Evolutionary conservation across 257 asterid genomes (phyloP), one percentile per base, ranked within the genome.

Genomic region (Rhazya stricta): DNA sequence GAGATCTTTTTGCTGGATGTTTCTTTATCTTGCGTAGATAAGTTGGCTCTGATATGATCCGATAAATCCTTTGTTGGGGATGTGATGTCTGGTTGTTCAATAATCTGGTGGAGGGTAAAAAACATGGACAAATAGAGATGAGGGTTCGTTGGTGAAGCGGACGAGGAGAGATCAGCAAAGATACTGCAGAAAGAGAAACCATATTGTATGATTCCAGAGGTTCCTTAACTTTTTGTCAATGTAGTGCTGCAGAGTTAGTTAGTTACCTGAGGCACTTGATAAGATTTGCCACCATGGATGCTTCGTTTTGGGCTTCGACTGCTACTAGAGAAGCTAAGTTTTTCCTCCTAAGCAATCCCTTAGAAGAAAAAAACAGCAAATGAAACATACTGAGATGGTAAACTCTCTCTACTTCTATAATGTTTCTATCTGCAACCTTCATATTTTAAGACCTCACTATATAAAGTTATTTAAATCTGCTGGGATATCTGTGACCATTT

Each of bases 261-360:
- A 42, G 69, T 67, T 74, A 91, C 98, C 97, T 85, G 53, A 94
- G 87, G 90, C 93, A 90, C 68, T 86, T 88, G 74, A 88, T 85
- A 73, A 93, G 90, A 81, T 87, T 87, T 82, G 89, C 87, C 21
- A 96, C 94, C 69, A 83, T 69, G 54, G 83, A 84, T 37, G 97
- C 98, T 84, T 93, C 98, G 68, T 85, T 90, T 63, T 91, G 92
- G 67, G 98, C 98, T 85, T 89, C 92, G 62, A 87, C 87, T 61
- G 95, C 93, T 66, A 93, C 91, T 76, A 82, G 73, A 79, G 91
- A 88, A 72, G 96, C 96, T 75, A 91, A 77, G 69, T 85, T 81
- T 50, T 86, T 90, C 86, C 91, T 93, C 50, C 90, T 88, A 71
- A 89, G 79, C 85, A 89, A 76, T 69, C 86, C 95, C 97, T 93